Base-by-base conservation (phyloP, 2,329 filamentous ascomycete genomes). In the Colletotrichum sp. region DNA sequence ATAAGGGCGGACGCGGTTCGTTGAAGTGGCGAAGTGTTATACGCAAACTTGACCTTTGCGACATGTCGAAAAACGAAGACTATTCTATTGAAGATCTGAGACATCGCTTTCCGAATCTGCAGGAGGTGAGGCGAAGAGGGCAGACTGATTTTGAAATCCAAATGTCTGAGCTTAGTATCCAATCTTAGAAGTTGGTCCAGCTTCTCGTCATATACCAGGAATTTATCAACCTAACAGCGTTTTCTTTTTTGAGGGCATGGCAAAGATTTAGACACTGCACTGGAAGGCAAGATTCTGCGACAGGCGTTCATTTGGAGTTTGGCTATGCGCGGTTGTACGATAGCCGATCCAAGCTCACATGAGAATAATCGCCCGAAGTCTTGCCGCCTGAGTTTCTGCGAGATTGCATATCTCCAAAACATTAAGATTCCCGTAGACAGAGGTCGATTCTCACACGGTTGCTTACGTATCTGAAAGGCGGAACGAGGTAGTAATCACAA, bases 401-500 rank as follows among this genome's bases (percentile, higher is more conserved):
- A 13, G 43, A 51, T 51, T 8, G n/a, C 7, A 51, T 7, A 4
- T 24, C n/a, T 51, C 43, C 43, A 51, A 21, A 51, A 47, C 43
- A 21, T 8, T 18, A 13, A 21, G n/a, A 21, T 13, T 21, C 12
- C n/a, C 0, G 3, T 21, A 8, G 18, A 1, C 11, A n/a, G 13
- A 47, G 3, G 12, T 47, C n/a, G 6, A 47, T 47, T 6, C 18
- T 8, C n/a, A 21, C n/a, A 1, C 0, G 43, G 18, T 51, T 51
- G n/a, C 38, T 47, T 47, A 47, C 38, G 9, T n/a, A 47, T 47
- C 24, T 27, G 24, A 38, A 38, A 38, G 18, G 36, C 16, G 36
- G 38, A 11, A 43, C 1, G 38, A 11, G 1, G n/a, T 0, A 6
- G 38, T 18, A n/a, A 6, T n/a, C 1, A 4, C 2, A 43, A 18